A percentile compares a stretch with the other conserved stretches of the same genome.
phyloP scores from a whole-genome alignment of 2,329 filamentous ascomycete genomes.

The Aureobasidium pullulans region DNA sequence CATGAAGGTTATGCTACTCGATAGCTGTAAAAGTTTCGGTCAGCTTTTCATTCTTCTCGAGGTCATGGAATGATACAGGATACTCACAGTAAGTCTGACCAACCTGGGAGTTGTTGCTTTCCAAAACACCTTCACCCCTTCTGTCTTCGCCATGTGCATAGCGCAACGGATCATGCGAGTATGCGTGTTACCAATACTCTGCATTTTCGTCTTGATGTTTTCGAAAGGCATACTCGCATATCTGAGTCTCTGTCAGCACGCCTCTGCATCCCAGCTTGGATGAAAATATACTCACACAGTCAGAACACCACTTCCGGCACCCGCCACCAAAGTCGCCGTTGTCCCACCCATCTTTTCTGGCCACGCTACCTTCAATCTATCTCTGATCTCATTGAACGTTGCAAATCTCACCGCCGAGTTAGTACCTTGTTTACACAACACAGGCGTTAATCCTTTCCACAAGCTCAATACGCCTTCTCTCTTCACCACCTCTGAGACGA shows the following conservation, averaged over 20 bases:
- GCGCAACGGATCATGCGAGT: slow-evolving; percentile 9
- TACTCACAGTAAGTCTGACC: slow-evolving; percentile 8
- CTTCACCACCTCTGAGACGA: slow-evolving; percentile 10
- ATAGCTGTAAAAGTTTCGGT: background rate
- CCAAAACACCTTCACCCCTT: slow-evolving; percentile 13
- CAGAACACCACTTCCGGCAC: slow-evolving; percentile 18
- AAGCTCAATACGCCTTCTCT: slow-evolving; percentile 17
- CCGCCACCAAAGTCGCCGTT: slow-evolving; percentile 15
- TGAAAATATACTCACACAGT: slow-evolving; percentile 17
- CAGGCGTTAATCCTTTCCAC: slow-evolving; percentile 19
- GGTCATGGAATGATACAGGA: no score
- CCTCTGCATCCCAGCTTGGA: background rate
- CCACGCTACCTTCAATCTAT: slow-evolving; percentile 8
- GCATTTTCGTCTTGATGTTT: slow-evolving; percentile 22
- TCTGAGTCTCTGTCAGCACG: background rate
- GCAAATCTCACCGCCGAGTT: slow-evolving; percentile 22
- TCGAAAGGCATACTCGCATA: slow-evolving; percentile 21
- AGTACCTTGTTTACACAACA: slow-evolving; percentile 21
- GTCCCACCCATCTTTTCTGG: slow-evolving; percentile 3
- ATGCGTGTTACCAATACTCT: slow-evolving; percentile 23
- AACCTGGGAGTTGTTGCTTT: slow-evolving; percentile 14
- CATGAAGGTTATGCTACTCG: slow-evolving; percentile 14
- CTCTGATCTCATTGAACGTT: slow-evolving; percentile 19
- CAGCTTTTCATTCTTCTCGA: no score
- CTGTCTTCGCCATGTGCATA: slow-evolving; percentile 1